Base-by-base conservation (phyloP, 345 rosid genomes). In the Hypericum perforatum region DNA sequence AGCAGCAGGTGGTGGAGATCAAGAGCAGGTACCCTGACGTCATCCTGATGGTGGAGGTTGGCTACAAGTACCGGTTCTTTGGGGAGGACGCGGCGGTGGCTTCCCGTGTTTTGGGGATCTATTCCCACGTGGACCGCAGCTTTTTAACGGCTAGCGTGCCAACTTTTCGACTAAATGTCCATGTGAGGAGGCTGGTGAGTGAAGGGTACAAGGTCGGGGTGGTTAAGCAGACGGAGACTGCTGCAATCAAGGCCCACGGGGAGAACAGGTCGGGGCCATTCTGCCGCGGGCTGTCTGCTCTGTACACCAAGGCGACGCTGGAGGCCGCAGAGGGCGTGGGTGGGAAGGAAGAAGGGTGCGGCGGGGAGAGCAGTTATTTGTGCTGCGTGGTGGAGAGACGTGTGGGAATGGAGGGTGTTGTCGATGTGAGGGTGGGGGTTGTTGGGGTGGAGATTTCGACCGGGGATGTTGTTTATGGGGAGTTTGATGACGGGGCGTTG, bases 141-240 rank as follows among this genome's bases (percentile, higher is more conserved):
- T 87, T 91, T 70, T 54, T 87, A 77, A 87, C 98, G 0, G 98
- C 98, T 12, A 82, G 94, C 54, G 54, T 91, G 13, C 98, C 98
- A n/a, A 85, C 95, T 60, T 81, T 85, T 78, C 84, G 98, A 52
- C 50, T 91, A 29, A 74, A 79, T 59, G 77, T 91, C 59, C 89
- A 91, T 22, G 83, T 85, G 62, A 79, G 94, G 58, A 78, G 98
- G 61, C 69, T 91, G 49, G 98, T 91, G 6, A 75, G 75, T 43
- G 95, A 85, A 5, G 96, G 98, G 3, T 73, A 85, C 60, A 91
- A 85, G 75, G 82, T 91, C 32, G 98, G 96, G 54, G 96, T 91
- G 22, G 96, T 91, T 48, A 87, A 87, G 62, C 96, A 91, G 84
- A 91, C 98, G 0, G 98, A 91, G 69, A 91, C 95, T 0, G 95